These are phyloP conservation scores for Aspergillus sclerotialis DNA, from an alignment of 2,329 filamentous ascomycete species.

Conservation along the genomic window DNA sequence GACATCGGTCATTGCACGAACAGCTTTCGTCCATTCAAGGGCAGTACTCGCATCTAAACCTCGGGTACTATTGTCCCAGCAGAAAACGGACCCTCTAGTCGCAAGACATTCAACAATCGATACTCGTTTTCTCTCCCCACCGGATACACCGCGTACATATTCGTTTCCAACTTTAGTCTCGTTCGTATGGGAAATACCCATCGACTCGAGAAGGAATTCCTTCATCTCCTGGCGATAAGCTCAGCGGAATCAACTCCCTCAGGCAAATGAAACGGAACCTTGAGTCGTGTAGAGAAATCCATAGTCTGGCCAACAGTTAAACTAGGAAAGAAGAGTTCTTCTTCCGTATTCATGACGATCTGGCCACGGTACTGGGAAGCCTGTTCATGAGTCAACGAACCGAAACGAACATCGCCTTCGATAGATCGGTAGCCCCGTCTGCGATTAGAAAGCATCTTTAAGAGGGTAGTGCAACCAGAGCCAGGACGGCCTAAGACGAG, in stretches of 20 bases:
- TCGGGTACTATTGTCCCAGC: constrained; percentile 62
- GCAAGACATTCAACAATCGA: constrained; percentile 61
- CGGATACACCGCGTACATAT: constrained; percentile 59
- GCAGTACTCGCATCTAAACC: constrained; percentile 61
- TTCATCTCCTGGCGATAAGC: constrained; percentile 43
- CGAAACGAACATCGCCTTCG: constrained; percentile 53
- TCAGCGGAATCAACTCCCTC: constrained; percentile 33
- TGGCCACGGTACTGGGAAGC: constrained; percentile 47
- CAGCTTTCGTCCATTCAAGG: constrained; percentile 52
- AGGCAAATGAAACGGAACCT: constrained; percentile 46
- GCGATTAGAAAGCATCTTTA: constrained; percentile 63
- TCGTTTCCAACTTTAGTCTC: constrained; percentile 64
- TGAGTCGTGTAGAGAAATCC: constrained; percentile 51
- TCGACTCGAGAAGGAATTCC: constrained; percentile 51
- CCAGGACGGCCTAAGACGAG: constrained; percentile 63
- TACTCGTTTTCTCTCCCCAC: constrained; percentile 63
- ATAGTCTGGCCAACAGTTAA: constrained; percentile 47
- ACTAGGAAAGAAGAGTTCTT: constrained; percentile 46
- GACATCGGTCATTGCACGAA: constrained; percentile 59
- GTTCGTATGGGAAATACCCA: constrained; percentile 53
- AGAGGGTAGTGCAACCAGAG: constrained; percentile 62
- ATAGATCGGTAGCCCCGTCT: constrained; percentile 53
- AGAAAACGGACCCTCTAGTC: constrained; percentile 51
- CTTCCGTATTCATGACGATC: constrained; percentile 51
- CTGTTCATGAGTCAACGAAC: constrained; percentile 36